Conservation (phyloP, 805 yeast species). For the Schwanniomyces sp. region DNA sequence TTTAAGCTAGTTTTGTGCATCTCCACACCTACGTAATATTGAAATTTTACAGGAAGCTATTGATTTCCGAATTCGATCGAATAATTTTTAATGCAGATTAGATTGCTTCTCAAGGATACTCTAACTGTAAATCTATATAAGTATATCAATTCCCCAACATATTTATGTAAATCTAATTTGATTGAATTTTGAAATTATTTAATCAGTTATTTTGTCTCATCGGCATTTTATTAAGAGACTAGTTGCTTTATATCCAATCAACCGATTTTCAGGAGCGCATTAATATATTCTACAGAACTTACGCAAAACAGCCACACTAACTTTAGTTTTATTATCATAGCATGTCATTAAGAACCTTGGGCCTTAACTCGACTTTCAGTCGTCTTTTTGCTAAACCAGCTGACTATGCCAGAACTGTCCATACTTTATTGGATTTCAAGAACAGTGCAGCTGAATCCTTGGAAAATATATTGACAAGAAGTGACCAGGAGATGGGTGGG, state of each 20-base stretch:
- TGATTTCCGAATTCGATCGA: constrained; percentile 1
- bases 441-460: constrained; percentile 46
- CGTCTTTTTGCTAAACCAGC: constrained; percentile 34
- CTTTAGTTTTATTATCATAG: neutral
- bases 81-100: neutral
- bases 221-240: neutral
- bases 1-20: neutral
- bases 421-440: constrained; percentile 58
- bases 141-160: neutral
- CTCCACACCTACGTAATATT: neutral
- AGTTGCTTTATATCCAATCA: neutral
- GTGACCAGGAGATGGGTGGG: constrained; percentile 80
- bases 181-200: neutral
- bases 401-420: constrained; percentile 26
- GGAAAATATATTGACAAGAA: constrained; percentile 53
- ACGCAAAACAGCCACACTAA: neutral
- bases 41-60: neutral
- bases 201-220: neutral
- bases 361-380: constrained; percentile 35
- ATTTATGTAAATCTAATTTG: neutral
- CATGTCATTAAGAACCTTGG: constrained; percentile 44
- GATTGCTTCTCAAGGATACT: neutral
- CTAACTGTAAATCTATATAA: neutral
- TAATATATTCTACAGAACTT: neutral
- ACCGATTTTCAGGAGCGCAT: neutral